Evolutionary conservation across 108 stramenopile genomes (phyloP).

Genomic region (Nitzschia sp.): DNA sequence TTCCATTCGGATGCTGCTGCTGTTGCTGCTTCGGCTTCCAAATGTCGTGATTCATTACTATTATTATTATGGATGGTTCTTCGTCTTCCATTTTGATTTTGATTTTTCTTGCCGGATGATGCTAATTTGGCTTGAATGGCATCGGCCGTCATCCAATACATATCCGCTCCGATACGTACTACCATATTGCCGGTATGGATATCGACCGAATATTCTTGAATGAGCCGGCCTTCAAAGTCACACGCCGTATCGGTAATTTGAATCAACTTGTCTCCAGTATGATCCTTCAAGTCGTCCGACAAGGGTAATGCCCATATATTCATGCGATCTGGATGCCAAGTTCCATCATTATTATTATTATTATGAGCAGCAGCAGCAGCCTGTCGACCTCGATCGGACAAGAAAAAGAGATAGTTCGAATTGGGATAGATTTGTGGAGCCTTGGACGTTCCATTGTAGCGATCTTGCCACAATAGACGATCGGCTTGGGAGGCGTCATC

Average conservation of each 20-base stretch:
- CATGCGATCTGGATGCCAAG: slow-evolving; percentile 56
- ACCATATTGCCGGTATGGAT: slow-evolving; percentile 40
- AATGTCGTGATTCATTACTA: neutral
- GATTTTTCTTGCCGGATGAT: neutral
- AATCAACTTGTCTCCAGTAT: slow-evolving; percentile 9
- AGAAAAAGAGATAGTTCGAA: slow-evolving; percentile 46
- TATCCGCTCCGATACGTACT: slow-evolving; percentile 66
- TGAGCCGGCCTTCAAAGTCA: slow-evolving; percentile 52
- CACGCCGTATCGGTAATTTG: slow-evolving; percentile 60
- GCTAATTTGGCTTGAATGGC: slow-evolving; percentile 23
- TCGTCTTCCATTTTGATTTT: neutral
- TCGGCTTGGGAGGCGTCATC: slow-evolving; percentile 26
- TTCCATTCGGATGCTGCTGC: too few species aligned
- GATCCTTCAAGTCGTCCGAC: slow-evolving; percentile 13
- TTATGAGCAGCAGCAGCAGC: too few species aligned
- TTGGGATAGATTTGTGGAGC: slow-evolving; percentile 41
- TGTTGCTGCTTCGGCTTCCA: too few species aligned
- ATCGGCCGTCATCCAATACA: slow-evolving; percentile 41
- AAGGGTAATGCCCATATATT: slow-evolving; percentile 65
- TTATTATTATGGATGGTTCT: neutral
- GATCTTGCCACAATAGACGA: slow-evolving; percentile 17
- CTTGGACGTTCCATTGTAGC: slow-evolving; percentile 70
- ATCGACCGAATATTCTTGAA: slow-evolving; percentile 65
- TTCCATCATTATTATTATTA: too few species aligned
- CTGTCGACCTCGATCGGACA: slow-evolving; percentile 51